A percentile compares a stretch with the other conserved stretches of the same genome.
phyloP scores from a whole-genome alignment of 2,329 filamentous ascomycete genomes.

The Aspergillaceae sp. region DNA sequence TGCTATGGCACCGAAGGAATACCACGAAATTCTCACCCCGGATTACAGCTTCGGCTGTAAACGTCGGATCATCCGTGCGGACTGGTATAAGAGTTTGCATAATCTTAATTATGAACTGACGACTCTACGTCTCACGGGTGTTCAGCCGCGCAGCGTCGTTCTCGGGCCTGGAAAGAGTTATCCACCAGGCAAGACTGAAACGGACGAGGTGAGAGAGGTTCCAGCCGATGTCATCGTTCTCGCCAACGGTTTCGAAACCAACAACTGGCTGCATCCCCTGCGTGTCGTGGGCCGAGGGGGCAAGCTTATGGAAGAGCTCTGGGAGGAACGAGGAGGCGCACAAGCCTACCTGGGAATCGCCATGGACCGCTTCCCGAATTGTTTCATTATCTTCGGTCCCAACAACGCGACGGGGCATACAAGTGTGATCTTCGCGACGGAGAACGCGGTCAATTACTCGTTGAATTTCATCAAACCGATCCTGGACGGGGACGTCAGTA shows the following conservation, averaged over 20 bases:
- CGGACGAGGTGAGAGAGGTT: constrained; percentile 33
- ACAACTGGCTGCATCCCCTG: constrained; percentile 46
- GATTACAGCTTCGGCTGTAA: constrained; percentile 58
- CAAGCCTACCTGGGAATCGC: constrained; percentile 54
- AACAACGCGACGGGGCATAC: constrained; percentile 57
- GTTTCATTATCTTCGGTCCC: constrained; percentile 56
- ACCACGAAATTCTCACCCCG: constrained; percentile 53
- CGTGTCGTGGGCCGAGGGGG: constrained; percentile 45
- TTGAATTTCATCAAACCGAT: constrained; percentile 52
- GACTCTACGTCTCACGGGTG: constrained; percentile 41
- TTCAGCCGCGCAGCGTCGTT: constrained; percentile 43
- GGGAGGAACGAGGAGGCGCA: constrained; percentile 51
- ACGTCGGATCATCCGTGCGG: constrained; percentile 51
- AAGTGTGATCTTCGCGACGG: constrained; percentile 51
- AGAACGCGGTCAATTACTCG: constrained; percentile 54
- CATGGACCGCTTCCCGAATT: constrained; percentile 56
- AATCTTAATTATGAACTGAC: constrained; percentile 47
- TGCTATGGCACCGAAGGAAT: constrained; percentile 47
- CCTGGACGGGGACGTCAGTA: constrained; percentile 36
- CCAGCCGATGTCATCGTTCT: constrained; percentile 54
- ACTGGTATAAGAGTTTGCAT: constrained; percentile 48
- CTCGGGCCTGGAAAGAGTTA: constrained; percentile 45
- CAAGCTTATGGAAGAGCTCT: constrained; percentile 46
- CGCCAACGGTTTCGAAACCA: constrained; percentile 54
- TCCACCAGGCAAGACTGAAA: constrained; percentile 24